These are phyloP conservation scores for Coleophoma crateriformis DNA, from an alignment of 2,329 filamentous ascomycete species.

Conservation along the genomic window DNA sequence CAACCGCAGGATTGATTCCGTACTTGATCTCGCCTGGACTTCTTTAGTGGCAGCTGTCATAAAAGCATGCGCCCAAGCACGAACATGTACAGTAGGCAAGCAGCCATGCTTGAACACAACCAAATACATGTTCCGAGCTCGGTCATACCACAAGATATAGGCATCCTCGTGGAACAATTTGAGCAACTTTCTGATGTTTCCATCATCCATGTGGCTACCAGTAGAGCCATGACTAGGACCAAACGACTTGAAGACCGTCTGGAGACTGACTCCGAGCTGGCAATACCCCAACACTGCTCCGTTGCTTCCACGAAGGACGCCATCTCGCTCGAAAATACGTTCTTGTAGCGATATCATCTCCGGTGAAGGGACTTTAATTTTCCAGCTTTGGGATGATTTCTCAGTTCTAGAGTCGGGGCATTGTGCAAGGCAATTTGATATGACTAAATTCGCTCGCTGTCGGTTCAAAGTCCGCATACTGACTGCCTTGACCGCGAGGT, in stretches of 20 bases:
- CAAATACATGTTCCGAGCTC: conserved; percentile 34
- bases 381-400: neutral
- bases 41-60: conserved; percentile 31
- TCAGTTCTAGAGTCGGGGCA: conserved; percentile 13
- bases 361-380: conserved; percentile 49
- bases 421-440: conserved; percentile 47
- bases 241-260: conserved; percentile 15
- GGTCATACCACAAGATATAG: conserved; percentile 58
- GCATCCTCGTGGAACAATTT: conserved; percentile 41
- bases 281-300: conserved; percentile 44
- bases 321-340: conserved; percentile 56
- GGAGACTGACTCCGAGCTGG: conserved; percentile 44
- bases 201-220: conserved; percentile 9
- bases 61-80: conserved; percentile 58
- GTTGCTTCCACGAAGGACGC: conserved; percentile 52
- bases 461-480: conserved; percentile 80
- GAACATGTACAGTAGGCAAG: conserved; percentile 43
- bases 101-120: conserved; percentile 61
- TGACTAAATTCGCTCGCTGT: conserved; percentile 77
- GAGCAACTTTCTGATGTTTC: conserved; percentile 32
- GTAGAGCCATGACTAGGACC: neutral
- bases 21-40: neutral
- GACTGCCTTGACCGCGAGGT: conserved; percentile 77
- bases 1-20: neutral
- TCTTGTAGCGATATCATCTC: conserved; percentile 55